These are phyloP conservation scores for Rugonectria rugulosa DNA, from an alignment of 2,329 filamentous ascomycete species.

Conservation along the genomic window DNA sequence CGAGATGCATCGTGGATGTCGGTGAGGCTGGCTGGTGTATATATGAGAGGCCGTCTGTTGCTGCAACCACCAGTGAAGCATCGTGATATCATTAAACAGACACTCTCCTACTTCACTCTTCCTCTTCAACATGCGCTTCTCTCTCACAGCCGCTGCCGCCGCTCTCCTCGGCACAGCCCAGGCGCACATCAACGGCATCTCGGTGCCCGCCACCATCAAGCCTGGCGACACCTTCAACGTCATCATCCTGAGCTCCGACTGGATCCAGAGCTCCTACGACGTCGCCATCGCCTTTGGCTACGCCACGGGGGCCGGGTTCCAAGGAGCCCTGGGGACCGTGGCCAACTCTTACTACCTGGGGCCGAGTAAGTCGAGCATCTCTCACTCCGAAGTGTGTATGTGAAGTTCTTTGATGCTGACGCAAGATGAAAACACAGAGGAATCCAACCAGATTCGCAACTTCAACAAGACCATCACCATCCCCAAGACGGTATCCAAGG, in stretches of 20 bases:
- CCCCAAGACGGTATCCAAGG: slow-evolving; percentile 29
- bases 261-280: slow-evolving; percentile 54
- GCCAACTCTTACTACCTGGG: slow-evolving; percentile 47
- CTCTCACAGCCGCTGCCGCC: slow-evolving; percentile 29
- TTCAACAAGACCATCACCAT: slow-evolving; percentile 39
- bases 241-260: slow-evolving; percentile 49
- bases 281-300: slow-evolving; percentile 54
- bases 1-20: not conserved
- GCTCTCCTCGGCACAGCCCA: slow-evolving; percentile 37
- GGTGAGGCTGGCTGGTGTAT: not conserved
- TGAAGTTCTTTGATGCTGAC: slow-evolving; percentile 8
- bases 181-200: slow-evolving; percentile 53
- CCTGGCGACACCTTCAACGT: slow-evolving; percentile 48
- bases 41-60: not conserved
- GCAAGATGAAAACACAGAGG: not conserved
- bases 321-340: slow-evolving; percentile 41
- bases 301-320: slow-evolving; percentile 33
- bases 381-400: no score
- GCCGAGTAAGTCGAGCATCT: slow-evolving; percentile 36
- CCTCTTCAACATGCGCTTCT: slow-evolving; percentile 31
- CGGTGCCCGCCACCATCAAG: slow-evolving; percentile 49
- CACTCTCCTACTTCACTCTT: not conserved
- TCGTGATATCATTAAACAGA: not conserved
- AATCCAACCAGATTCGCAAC: slow-evolving; percentile 38
- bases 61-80: not conserved